Evolutionary conservation across 1,284 basidiomycete species (phyloP), one percentile per base, ranked within the genome.

Genomic region (Heterobasidion irregulare): DNA sequence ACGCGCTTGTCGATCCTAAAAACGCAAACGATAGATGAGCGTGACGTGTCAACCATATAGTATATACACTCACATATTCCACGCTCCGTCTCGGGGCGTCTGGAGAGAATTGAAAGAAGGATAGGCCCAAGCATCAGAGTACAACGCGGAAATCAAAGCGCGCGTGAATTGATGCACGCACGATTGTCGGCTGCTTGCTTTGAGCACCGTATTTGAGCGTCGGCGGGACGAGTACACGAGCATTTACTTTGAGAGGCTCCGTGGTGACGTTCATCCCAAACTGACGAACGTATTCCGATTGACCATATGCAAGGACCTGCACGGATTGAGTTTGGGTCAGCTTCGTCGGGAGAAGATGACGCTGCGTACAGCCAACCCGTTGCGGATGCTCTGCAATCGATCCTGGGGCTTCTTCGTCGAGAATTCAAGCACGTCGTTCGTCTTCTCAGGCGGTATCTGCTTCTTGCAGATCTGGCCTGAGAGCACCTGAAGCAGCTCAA

Each of bases 221-320:
- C 0, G 87, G 87, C 0, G 86, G 74, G 4, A 70, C 68, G 8
- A 90, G 65, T 5, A 89, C 69, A 7, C 88, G 78, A 0, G 86
- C 87, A 15, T 75, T 65, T 26, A 87, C 71, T 36, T 65, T 71
- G 32, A 86, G 68, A 0, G 84, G 78, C 6, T 73, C 65, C 6
- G 74, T 71, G 36, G 75, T 68, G 15, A 87, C 77, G 1, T 71
- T 61, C 72, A 89, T 75, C 5, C 84, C 84, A 57, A 88, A 89
- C 63, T 82, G 73, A 51, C 77, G 74, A 26, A 90, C 78, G 61
- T 89, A 90, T 67, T 87, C 80, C 0, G 86, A 89, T 66, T 86
- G 79, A 1, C 83, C 83, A 60, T 88, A 89, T 33, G 76, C 72
- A 49, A 90, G 72, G 34, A 84, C 78, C 84, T 86, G 53, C 2